A percentile compares a stretch with the other conserved stretches of the same genome.
phyloP scores from a whole-genome alignment of 805 yeast genomes.

The Ogataea pignaliae region DNA sequence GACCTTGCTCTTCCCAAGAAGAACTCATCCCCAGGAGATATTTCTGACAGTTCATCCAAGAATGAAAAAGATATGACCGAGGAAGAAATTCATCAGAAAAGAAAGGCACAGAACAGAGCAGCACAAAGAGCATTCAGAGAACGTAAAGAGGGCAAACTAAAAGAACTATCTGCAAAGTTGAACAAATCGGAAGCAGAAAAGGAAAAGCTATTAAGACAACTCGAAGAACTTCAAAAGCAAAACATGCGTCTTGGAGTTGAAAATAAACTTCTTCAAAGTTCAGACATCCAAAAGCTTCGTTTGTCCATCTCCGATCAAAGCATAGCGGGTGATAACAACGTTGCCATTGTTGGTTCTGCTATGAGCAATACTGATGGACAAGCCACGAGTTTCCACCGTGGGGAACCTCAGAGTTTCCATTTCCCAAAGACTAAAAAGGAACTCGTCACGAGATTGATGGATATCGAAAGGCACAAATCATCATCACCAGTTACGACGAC shows the following conservation, averaged over 20 bases:
- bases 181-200: slow-evolving; percentile 47
- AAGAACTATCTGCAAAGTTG: slow-evolving; percentile 60
- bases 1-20: not conserved
- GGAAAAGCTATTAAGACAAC: slow-evolving; percentile 35
- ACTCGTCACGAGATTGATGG: slow-evolving; percentile 20
- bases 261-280: slow-evolving; percentile 49
- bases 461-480: slow-evolving; percentile 7
- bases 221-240: slow-evolving; percentile 43
- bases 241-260: slow-evolving; percentile 58
- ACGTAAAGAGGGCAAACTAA: slow-evolving; percentile 67
- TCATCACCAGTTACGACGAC: slow-evolving; percentile 6
- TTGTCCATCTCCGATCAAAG: not conserved
- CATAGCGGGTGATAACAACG: not conserved
- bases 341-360: not conserved
- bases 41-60: slow-evolving; percentile 6
- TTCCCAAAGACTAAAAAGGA: slow-evolving; percentile 25
- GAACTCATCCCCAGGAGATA: not conserved
- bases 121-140: slow-evolving; percentile 87
- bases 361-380: not conserved
- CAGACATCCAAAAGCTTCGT: not conserved
- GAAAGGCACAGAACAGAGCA: slow-evolving; percentile 78
- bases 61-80: slow-evolving; percentile 15
- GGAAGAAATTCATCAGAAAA: slow-evolving; percentile 45
- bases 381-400: no score
- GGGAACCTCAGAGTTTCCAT: slow-evolving; percentile 8